Base-by-base conservation (phyloP, 805 yeast genomes). In the Saccharomycopsis babjevae region DNA sequence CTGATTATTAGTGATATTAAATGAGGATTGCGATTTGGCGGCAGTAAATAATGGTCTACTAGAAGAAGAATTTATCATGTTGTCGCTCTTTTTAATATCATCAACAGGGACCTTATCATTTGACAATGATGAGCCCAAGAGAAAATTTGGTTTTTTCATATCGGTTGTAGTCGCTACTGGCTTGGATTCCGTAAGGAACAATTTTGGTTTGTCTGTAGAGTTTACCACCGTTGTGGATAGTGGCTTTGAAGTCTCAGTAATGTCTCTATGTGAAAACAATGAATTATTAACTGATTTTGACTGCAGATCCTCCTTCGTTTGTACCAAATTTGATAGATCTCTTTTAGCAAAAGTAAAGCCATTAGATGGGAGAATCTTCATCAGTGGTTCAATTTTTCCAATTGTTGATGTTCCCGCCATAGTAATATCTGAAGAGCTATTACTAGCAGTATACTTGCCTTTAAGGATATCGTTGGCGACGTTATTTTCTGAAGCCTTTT, bases 331-430 rank as follows among this genome's bases (percentile, higher is more conserved):
- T 15, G 50, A 30, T 6, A 56, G 18, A 20, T 39, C 40, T 40
- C 28, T 60, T 22, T 60, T 57, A 22, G 54, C 36, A 43, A 60
- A 60, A 50, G 46, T 57, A 36, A 60, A 57, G 11, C 59, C 59
- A 28, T 28, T 50, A 28, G 59, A 60, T 16, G 59, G 62, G 16
- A 34, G 36, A 11, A 59, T 34, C 25, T 59, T 59, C 34, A 18
- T 38, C 32, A 59, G 52, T 20, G 57, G n/a, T 20, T 39, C 42
- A 16, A 25, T n/a, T 15, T 16, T 28, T 15, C 30, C 36, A 8
- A 20, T 13, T 36, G 42, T 25, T 28, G 34, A 13, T 16, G 42
- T 18, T 16, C 34, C 43, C 11, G 30, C 25, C 16, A 46, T 22
- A 11, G 52, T 20, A 11, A 46, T 46, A 20, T 20, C 32, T 16